A percentile compares a stretch with the other conserved stretches of the same genome.
These are phyloP conservation scores for Pestalotiopsis sp. DNA, from an alignment of 2,329 filamentous ascomycete species.

Conservation along the genomic window DNA sequence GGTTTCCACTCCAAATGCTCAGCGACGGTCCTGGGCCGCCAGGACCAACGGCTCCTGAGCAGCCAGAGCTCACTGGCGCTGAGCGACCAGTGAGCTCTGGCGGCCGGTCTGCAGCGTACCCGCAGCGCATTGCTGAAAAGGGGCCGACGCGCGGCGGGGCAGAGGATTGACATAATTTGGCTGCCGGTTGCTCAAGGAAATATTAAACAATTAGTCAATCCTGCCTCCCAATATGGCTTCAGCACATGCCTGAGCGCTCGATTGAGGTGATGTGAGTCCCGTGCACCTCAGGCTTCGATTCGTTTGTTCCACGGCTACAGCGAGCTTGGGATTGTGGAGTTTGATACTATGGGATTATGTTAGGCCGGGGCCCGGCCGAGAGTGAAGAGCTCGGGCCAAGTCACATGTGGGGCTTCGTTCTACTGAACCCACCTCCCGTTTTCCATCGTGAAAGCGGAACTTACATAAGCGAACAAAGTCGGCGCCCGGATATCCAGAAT, in stretches of 20 bases:
- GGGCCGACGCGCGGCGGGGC: constrained; percentile 25
- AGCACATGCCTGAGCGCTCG: background rate
- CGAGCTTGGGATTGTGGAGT: background rate
- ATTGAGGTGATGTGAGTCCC: background rate
- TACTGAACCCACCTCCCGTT: background rate
- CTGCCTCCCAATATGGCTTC: background rate
- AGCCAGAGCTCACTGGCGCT: too few species aligned
- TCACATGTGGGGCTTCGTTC: too few species aligned
- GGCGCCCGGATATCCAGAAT: background rate
- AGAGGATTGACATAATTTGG: constrained; percentile 18
- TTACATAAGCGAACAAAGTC: background rate
- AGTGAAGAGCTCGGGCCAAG: background rate
- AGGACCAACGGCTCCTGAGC: too few species aligned
- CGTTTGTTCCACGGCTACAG: background rate
- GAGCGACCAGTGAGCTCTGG: constrained; percentile 27
- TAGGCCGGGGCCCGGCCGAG: background rate
- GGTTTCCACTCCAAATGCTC: constrained; percentile 58
- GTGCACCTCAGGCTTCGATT: background rate
- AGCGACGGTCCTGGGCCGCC: constrained; percentile 54
- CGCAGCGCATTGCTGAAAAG: constrained; percentile 20
- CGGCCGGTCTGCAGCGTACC: constrained; percentile 12
- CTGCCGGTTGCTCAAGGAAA: background rate
- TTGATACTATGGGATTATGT: constrained; percentile 4
- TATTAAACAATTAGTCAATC: background rate
- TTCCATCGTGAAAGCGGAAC: background rate